Percentiles rank a stretch among this genome's conserved stretches.
These are phyloP conservation scores for Sinapis alba DNA, from an alignment of 441 rosid genomes.

Conservation along the genomic window DNA sequence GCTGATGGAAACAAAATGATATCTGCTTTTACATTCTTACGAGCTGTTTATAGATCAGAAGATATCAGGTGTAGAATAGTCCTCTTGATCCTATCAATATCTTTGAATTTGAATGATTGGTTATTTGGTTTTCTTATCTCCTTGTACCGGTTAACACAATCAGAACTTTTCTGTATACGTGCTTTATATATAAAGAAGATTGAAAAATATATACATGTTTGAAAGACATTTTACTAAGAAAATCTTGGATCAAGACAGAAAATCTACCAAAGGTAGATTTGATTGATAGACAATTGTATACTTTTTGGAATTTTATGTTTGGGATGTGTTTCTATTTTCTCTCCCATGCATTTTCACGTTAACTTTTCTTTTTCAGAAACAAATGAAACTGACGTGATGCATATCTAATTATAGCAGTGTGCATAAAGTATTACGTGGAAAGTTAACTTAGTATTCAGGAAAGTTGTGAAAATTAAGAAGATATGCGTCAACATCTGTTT, in stretches of 20 bases:
- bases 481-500: conserved; percentile 19
- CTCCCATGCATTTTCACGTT: neutral
- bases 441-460: neutral
- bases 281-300: conserved; percentile 13
- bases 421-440: neutral
- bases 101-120: neutral
- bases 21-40: conserved; percentile 4
- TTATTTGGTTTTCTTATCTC: too few relatives aligned
- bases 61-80: conserved; percentile 22
- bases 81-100: conserved; percentile 6
- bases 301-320: conserved; percentile 11
- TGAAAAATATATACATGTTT: neutral
- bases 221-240: neutral
- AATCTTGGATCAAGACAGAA: conserved; percentile 4
- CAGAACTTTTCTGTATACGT: too few relatives aligned
- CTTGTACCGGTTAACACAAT: too few relatives aligned
- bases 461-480: neutral
- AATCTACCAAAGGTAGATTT: conserved; percentile 21
- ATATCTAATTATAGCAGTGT: neutral
- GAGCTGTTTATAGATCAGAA: conserved; percentile 22
- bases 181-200: neutral
- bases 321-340: neutral
- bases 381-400: neutral
- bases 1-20: conserved; percentile 19
- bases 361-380: neutral